A percentile compares a stretch with the other conserved stretches of the same genome.
These are phyloP conservation scores for Casaregolazyma suthepensis DNA, from an alignment of 1,139 yeast genomes.

Conservation along the genomic window DNA sequence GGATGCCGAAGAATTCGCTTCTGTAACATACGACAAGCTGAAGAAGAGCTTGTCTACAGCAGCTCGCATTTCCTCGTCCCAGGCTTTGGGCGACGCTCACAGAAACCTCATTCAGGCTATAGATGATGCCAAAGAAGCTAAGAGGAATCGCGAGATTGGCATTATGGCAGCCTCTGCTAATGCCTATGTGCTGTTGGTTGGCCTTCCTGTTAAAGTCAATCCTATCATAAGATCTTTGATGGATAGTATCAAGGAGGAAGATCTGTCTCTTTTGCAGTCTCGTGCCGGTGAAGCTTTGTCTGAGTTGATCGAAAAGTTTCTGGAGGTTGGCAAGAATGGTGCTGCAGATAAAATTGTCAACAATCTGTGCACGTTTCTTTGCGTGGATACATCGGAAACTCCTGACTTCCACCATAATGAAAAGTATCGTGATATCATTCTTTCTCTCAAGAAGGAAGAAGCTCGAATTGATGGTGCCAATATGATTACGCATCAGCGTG, in stretches of 20 bases:
- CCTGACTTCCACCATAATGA: conserved; percentile 82
- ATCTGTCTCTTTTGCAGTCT: conserved; percentile 55
- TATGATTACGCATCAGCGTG: conserved; percentile 54
- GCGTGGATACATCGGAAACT: conserved; percentile 94
- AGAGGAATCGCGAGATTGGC: conserved; percentile 50
- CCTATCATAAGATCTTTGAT: conserved; percentile 85
- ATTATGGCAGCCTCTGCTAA: conserved; percentile 78
- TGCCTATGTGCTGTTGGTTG: conserved; percentile 40
- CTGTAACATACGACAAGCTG: conserved; percentile 61
- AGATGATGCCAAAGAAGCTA: conserved; percentile 57
- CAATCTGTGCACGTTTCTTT: conserved; percentile 84
- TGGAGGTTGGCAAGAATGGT: conserved; percentile 51
- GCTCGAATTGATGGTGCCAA: conserved; percentile 64
- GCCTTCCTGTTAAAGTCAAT: conserved; percentile 76
- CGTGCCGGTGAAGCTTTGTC: conserved; percentile 70
- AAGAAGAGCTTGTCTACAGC: conserved; percentile 62
- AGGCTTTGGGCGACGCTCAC: conserved; percentile 74
- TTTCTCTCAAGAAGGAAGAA: conserved; percentile 79
- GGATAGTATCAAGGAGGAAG: conserved; percentile 87
- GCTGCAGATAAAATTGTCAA: conserved; percentile 86
- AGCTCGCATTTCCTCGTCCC: conserved; percentile 63
- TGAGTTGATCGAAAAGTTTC: conserved; percentile 52
- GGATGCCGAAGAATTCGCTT: conserved; percentile 65
- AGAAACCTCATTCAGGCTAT: conserved; percentile 61
- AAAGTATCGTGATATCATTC: conserved; percentile 48